These are phyloP conservation scores for Tuber umbilicatum DNA, from an alignment of 495 filamentous ascomycete genomes.

Conservation along the genomic window DNA sequence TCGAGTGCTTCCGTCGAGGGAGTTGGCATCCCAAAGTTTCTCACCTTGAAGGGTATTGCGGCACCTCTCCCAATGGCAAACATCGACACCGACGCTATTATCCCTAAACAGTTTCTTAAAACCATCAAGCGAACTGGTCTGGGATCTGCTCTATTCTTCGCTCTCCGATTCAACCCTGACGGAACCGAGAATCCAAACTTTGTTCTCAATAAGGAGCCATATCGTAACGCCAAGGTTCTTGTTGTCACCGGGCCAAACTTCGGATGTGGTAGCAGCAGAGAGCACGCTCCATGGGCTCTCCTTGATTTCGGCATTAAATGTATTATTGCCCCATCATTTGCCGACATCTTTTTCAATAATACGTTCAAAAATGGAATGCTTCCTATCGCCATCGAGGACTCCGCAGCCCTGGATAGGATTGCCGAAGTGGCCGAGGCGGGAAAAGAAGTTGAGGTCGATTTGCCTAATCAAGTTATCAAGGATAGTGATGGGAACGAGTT, in stretches of 20 bases:
- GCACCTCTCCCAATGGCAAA: constrained; percentile 83
- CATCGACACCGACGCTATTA: constrained; percentile 96
- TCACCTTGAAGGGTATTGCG: constrained; percentile 72
- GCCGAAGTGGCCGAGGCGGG: constrained; percentile 75
- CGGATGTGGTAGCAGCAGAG: constrained; percentile 85
- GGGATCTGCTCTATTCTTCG: constrained; percentile 77
- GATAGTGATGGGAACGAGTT: constrained; percentile 65
- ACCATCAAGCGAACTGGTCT: constrained; percentile 98
- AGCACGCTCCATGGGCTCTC: constrained; percentile 96
- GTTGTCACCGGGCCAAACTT: constrained; percentile 93
- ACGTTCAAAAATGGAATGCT: constrained; percentile 99
- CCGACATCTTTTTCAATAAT: constrained; percentile 99
- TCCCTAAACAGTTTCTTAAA: constrained; percentile 98
- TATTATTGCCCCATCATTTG: constrained; percentile 85
- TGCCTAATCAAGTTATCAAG: constrained; percentile 76
- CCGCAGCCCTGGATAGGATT: constrained; percentile 59
- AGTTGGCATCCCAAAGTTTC: constrained; percentile 73
- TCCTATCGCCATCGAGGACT: constrained; percentile 67
- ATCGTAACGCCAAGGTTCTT: constrained; percentile 78
- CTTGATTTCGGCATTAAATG: constrained; percentile 94
- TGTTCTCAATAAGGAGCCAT: constrained; percentile 83
- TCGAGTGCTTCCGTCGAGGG: constrained; percentile 50
- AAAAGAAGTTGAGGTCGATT: constrained; percentile 83
- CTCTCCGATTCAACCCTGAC: constrained; percentile 66
- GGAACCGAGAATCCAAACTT: constrained; percentile 72